Evolutionary conservation across 768 basidiomycete genomes (phyloP), one percentile per base, ranked within the genome.

Genomic region (Nevesoporus exiguus): DNA sequence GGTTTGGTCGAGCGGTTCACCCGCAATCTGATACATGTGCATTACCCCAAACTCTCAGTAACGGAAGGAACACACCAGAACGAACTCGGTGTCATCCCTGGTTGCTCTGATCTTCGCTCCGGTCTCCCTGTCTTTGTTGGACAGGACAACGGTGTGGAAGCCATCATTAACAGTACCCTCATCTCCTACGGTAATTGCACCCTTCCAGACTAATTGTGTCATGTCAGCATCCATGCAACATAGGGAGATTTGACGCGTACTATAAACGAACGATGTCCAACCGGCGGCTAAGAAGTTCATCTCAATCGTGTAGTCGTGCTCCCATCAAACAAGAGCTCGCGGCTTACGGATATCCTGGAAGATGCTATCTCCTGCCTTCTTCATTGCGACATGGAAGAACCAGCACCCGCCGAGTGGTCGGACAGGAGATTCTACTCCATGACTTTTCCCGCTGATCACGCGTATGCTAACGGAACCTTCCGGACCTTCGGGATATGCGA

Each of bases 371-470:
- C 80, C 84, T 29, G 82, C 77, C 55, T 79, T 78, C 25, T 78
- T 72, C 67, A 95, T 84, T 54, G 74, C 82, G 56, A 87, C 72
- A 65, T 95, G 91, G 73, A 95, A 86, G 71, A 83, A 97, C 90
- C 92, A 95, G 71, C 93, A 95, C 6, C 95, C 95, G 13, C 95
- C 95, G 0, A 94, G 80, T 0, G 92, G 92, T 45, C 88, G 77
- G 22, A 98, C 94, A 25, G 93, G 93, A 2, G 92, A 94, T 65
- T 88, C 86, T 14, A 84, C 77, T 13, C 90, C 93, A 59, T 94
- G 83, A 55, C 90, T 90, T 67, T 85, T 86, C 6, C 96, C 96
- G 58, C 90, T 93, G 60, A 98, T 90, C 37, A 98, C 86, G 65
- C 83, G 90, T 63, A 97, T 78, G 59, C 77, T 80, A 31, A 86